Evolutionary conservation across 2,329 filamentous ascomycete species (phyloP).

Genomic region (Podosphaera aphanis): DNA sequence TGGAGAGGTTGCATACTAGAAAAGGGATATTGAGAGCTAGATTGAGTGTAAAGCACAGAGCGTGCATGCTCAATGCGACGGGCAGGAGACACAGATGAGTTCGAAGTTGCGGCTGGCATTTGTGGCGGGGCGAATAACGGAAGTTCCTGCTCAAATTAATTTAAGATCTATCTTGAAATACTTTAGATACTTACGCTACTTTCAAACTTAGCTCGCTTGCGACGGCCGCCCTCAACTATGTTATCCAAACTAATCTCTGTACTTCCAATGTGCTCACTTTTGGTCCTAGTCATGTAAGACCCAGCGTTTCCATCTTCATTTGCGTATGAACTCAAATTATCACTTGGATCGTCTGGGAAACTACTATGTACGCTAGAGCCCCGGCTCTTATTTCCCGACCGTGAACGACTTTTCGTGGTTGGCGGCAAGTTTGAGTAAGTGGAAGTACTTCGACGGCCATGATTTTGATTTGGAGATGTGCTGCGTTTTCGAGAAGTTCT

Average conservation of each 20-base stretch:
- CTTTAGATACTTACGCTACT: constrained; percentile 57
- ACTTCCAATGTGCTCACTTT: constrained; percentile 67
- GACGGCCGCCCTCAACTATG: constrained; percentile 86
- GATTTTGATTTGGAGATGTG: constrained; percentile 43
- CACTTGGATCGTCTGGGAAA: constrained; percentile 36
- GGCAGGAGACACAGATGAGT: constrained; percentile 84
- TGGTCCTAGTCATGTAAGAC: constrained; percentile 53
- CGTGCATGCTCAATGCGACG: constrained; percentile 53
- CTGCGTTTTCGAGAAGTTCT: constrained; percentile 55
- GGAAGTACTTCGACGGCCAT: constrained; percentile 57
- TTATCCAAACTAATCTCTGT: constrained; percentile 97
- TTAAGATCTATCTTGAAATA: neutral
- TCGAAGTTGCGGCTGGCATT: constrained; percentile 84
- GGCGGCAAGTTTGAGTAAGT: constrained; percentile 27
- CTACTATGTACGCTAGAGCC: constrained; percentile 26
- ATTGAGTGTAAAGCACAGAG: constrained; percentile 50
- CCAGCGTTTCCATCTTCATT: constrained; percentile 65
- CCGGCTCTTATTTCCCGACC: constrained; percentile 43
- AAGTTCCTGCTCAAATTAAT: constrained; percentile 43
- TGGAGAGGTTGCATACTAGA: constrained; percentile 54
- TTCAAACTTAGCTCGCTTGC: constrained; percentile 85
- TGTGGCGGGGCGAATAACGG: constrained; percentile 86
- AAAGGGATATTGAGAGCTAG: constrained; percentile 58
- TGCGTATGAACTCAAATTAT: constrained; percentile 54
- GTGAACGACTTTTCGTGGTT: constrained; percentile 43